These are phyloP conservation scores for Nowakowskiella sp. DNA, from an alignment of 192 early-diverging fungal genomes.

Conservation along the genomic window DNA sequence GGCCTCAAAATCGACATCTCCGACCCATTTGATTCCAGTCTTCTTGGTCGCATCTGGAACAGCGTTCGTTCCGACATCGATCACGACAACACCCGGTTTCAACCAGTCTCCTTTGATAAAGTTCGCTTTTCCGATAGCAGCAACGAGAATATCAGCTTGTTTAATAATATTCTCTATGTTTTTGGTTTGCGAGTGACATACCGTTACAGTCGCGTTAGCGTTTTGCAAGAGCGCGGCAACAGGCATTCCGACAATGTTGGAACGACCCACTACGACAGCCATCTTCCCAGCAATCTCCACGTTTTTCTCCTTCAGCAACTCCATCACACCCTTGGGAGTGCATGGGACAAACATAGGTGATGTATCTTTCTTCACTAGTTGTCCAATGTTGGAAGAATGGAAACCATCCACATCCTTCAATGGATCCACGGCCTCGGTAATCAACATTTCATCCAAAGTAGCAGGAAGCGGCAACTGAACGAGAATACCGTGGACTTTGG, in stretches of 20 bases:
- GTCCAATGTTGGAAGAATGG: slow-evolving; percentile 89
- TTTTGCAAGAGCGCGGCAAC: slow-evolving; percentile 73
- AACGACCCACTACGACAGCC: slow-evolving; percentile 94
- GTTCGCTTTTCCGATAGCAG: slow-evolving; percentile 74
- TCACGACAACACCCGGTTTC: slow-evolving; percentile 85
- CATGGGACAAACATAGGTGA: slow-evolving; percentile 86
- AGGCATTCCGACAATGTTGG: slow-evolving; percentile 91
- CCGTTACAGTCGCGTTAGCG: slow-evolving; percentile 83
- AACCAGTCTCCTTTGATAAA: slow-evolving; percentile 90
- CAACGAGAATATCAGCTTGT: slow-evolving; percentile 83
- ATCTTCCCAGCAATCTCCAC: slow-evolving; percentile 70
- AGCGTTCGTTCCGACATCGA: slow-evolving; percentile 97
- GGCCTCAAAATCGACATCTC: slow-evolving; percentile 81
- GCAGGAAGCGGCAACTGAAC: slow-evolving; percentile 91
- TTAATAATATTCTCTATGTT: slow-evolving; percentile 69
- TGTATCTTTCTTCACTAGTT: slow-evolving; percentile 70
- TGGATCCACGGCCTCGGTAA: slow-evolving; percentile 78
- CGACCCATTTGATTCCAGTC: slow-evolving; percentile 82
- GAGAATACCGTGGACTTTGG: slow-evolving; percentile 82
- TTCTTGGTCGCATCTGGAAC: slow-evolving; percentile 80
- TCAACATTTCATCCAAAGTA: slow-evolving; percentile 69
- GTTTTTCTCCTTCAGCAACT: slow-evolving; percentile 56
- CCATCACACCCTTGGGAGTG: slow-evolving; percentile 92
- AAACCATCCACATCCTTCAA: slow-evolving; percentile 99
- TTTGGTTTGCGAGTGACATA: slow-evolving; percentile 82